phyloP scores from a whole-genome alignment of 2,329 filamentous ascomycete genomes.

The Fusarium tuaranense region DNA sequence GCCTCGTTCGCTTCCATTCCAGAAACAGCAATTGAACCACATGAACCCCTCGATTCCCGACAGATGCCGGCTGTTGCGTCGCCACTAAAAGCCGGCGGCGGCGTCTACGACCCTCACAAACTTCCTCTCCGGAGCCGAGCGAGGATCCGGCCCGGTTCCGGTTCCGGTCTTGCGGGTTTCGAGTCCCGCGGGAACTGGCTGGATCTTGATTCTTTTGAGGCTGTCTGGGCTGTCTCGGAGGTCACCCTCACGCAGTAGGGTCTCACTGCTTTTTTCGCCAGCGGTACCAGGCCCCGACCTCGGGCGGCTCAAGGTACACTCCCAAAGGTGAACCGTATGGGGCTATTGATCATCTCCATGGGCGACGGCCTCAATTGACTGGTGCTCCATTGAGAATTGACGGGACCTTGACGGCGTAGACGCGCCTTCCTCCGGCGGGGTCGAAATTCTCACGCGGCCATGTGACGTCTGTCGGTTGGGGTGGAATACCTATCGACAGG shows the following conservation, averaged over 20 bases:
- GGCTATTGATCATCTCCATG: not conserved
- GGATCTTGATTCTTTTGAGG: conserved; percentile 1
- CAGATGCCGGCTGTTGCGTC: conserved; percentile 27
- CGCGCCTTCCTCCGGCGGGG: conserved; percentile 28
- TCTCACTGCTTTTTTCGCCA: conserved; percentile 8
- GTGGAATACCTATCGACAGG: not conserved
- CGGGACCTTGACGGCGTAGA: conserved; percentile 6
- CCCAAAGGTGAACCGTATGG: conserved; percentile 9
- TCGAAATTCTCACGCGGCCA: conserved; percentile 33
- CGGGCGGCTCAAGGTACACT: conserved; percentile 18
- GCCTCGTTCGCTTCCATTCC: conserved; percentile 3
- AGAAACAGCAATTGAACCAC: conserved; percentile 28
- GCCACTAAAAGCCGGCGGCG: conserved; percentile 31
- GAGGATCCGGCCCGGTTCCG: conserved; percentile 40
- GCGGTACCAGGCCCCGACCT: conserved; percentile 31
- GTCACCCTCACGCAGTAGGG: not conserved
- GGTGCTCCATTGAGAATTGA: not conserved
- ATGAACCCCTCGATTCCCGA: conserved; percentile 36
- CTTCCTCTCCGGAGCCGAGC: conserved; percentile 11
- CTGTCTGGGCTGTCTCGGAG: conserved; percentile 1
- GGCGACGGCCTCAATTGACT: not conserved
- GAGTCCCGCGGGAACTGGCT: conserved; percentile 7
- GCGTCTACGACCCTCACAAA: conserved; percentile 3
- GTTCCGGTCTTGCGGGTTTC: conserved; percentile 24
- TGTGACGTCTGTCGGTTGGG: conserved; percentile 38